Conservation (phyloP, 805 yeast genomes). For the Osmozyma mogii region DNA sequence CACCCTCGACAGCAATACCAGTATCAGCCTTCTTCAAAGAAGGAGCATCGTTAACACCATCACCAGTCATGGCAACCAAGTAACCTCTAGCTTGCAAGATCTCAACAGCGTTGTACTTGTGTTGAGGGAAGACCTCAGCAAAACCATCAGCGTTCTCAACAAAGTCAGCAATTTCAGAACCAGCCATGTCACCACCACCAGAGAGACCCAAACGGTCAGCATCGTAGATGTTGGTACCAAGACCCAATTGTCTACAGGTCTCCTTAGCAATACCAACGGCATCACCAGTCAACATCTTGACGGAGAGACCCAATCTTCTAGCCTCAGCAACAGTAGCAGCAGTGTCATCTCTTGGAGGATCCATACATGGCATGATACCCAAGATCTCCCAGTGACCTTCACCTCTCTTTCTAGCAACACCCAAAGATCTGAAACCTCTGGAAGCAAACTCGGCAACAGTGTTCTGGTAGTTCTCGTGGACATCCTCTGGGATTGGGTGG, state of each 20-base stretch:
- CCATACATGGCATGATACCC: conserved; percentile 98
- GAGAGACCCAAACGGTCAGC: conserved; percentile 96
- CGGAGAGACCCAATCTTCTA: conserved; percentile 82
- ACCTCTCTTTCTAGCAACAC: conserved; percentile 98
- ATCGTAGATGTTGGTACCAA: conserved; percentile 93
- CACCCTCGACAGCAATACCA: conserved; percentile 98
- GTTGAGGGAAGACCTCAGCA: conserved; percentile 96
- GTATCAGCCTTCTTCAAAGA: conserved; percentile 81
- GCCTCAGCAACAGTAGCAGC: conserved; percentile 92
- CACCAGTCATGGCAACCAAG: conserved; percentile 99
- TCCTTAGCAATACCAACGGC: conserved; percentile 99
- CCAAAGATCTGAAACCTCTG: conserved; percentile 96
- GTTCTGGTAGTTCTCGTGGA: conserved; percentile 91
- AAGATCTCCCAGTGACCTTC: conserved; percentile 97
- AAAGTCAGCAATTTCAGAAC: conserved; percentile 95
- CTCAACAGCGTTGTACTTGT: conserved; percentile 93
- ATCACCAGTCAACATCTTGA: conserved; percentile 98
- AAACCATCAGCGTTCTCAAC: conserved; percentile 97
- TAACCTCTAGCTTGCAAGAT: conserved; percentile 92
- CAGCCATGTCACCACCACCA: conserved; percentile 89
- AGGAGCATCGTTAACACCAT: conserved; percentile 98
- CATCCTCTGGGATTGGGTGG: conserved; percentile 91
- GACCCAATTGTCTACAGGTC: conserved; percentile 95
- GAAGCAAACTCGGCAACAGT: conserved; percentile 96
- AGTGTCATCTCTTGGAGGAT: conserved; percentile 98